Percentiles rank a stretch among this genome's conserved stretches.
Conservation (phyloP, 306 rosid genomes). For the Ammopiptanthus mongolicus region DNA sequence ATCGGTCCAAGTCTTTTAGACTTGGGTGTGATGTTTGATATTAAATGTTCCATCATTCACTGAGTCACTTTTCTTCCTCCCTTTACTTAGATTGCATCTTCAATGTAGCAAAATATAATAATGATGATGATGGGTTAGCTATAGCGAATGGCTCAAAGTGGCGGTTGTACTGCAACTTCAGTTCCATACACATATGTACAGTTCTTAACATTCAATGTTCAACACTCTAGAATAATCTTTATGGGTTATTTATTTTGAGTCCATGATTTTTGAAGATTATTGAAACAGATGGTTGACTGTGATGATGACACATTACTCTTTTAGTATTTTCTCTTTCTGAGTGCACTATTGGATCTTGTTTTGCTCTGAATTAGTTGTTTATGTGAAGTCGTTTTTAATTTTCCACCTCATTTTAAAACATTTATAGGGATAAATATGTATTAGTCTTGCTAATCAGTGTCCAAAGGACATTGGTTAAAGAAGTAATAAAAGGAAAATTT, state of each 20-base stretch:
- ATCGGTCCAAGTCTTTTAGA: neutral
- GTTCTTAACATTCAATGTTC: neutral
- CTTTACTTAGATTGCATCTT: neutral
- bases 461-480: too few species aligned
- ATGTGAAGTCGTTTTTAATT: neutral
- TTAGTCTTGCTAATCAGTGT: neutral
- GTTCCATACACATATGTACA: constrained; percentile 2
- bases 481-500: too few species aligned
- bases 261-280: neutral
- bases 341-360: neutral
- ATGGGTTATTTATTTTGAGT: neutral
- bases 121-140: neutral
- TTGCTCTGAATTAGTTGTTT: neutral
- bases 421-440: neutral
- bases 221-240: neutral
- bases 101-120: neutral
- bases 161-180: neutral
- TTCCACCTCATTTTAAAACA: neutral
- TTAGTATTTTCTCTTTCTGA: neutral
- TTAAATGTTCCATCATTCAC: neutral
- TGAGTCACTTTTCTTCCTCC: neutral
- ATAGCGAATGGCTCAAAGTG: neutral
- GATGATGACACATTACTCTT: neutral
- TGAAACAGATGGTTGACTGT: neutral
- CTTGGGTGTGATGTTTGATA: constrained; percentile 1